Evolutionary conservation across 2,329 filamentous ascomycete species (phyloP).

Genomic region (Magnaporthiopsis rhizophila): DNA sequence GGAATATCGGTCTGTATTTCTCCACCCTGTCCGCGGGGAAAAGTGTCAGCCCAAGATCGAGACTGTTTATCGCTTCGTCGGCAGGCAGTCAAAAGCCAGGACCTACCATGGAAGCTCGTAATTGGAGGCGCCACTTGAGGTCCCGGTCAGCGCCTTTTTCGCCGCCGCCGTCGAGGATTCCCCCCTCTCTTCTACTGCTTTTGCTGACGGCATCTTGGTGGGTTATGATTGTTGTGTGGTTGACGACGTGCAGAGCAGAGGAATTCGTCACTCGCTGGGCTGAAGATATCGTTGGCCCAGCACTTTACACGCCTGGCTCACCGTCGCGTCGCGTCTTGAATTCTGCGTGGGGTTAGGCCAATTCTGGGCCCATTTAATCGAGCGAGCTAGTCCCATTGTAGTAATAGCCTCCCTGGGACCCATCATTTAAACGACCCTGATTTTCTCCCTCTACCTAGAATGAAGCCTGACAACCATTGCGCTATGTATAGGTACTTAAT

Average conservation of each 20-base stretch:
- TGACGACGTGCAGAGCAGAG: background rate
- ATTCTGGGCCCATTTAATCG: background rate
- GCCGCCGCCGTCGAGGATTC: slow-evolving; percentile 52
- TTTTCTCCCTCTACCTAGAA: background rate
- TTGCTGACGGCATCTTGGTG: slow-evolving; percentile 38
- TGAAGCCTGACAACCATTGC: too few relatives aligned
- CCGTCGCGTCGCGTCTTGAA: slow-evolving; percentile 6
- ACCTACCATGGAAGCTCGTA: slow-evolving; percentile 75
- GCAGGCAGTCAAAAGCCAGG: background rate
- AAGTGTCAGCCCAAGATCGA: slow-evolving; percentile 14
- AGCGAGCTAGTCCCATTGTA: background rate
- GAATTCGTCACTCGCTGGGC: background rate
- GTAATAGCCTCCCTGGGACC: background rate
- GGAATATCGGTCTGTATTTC: slow-evolving; percentile 90
- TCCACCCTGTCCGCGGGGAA: slow-evolving; percentile 63
- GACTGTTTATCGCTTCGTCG: background rate
- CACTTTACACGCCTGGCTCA: slow-evolving; percentile 4
- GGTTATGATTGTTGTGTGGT: background rate
- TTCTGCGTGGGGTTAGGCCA: background rate
- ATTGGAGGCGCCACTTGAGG: slow-evolving; percentile 40
- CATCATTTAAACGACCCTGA: background rate
- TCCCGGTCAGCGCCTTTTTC: slow-evolving; percentile 45
- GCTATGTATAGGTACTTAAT: background rate
- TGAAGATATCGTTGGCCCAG: background rate
- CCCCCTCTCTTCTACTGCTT: slow-evolving; percentile 40